Base-by-base conservation (phyloP, 805 yeast genomes). In the Kodamaea hsintzibuensis region DNA sequence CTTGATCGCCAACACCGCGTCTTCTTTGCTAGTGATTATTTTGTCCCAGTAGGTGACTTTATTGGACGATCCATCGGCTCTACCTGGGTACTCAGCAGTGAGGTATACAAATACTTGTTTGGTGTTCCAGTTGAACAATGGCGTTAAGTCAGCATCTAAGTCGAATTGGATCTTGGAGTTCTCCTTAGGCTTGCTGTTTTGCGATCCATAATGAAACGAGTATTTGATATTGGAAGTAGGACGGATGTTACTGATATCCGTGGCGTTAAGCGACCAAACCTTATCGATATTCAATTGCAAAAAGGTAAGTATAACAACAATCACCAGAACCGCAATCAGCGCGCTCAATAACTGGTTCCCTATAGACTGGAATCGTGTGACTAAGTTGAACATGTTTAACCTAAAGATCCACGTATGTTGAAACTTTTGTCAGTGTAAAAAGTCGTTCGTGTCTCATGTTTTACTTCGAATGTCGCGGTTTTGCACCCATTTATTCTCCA, bases 81-180 rank as follows among this genome's bases (percentile, higher is more conserved):
- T 66, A 76, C 83, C 84, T 14, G 77, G 74, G 62, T 92, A 92
- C 64, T 90, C 93, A 1, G 96, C 96, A 2, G 96, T 89, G 57
- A 95, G 76, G 64, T 93, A 95, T 4, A 87, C 89, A 64, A 95
- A 93, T n/a, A 93, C 84, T 70, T 93, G 98, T 67, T 93, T 93
- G 10, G 99, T 95, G 72, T 93, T 95, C 97, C 98, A 93, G 70
- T 88, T 91, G 80, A 92, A 92, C 50, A 95, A 77, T 1, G 90
- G 85, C 1, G 89, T 67, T 57, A 93, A 76, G 69, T 93, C 97
- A 1, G 78, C 76, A 5, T 82, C 83, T 47, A 95, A 72, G 66
- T 90, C 96, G 63, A 95, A 91, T 10, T 73, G 72, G 40, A 91
- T 68, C 61, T 80, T 82, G 54, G 88, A 78, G 66, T 90, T 90